Base-by-base conservation (phyloP, 345 rosid genomes). In the Linum tenue region DNA sequence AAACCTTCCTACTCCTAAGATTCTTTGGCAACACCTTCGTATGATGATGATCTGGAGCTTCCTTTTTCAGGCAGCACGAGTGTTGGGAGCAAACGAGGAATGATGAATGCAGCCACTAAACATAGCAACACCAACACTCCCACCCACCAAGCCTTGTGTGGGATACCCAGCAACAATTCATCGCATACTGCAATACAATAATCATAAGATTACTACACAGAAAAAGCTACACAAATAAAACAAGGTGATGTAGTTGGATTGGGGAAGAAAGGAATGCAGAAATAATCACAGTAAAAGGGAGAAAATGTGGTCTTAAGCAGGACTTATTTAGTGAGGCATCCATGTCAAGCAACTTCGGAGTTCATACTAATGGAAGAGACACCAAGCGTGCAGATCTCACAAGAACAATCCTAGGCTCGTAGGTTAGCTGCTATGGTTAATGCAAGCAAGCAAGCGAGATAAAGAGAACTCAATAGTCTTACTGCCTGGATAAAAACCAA, bases 91-190 rank as follows among this genome's bases (percentile, higher is more conserved):
- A 81, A 85, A 36, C 68, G 50, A 1, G 94, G 97, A 78, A 78
- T 39, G 70, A 79, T 56, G 67, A 86, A 70, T 0, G 95, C 81
- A 60, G 68, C 58, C 42, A 70, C 77, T 37, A 88, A 85, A 71
- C 98, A 92, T 44, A 85, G 69, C 56, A 85, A 64, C 15, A 72
- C 89, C 65, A 84, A 74, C 56, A 78, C 39, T 35, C 73, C 91
- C 16, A 82, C 91, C 79, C 82, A 76, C 87, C 97, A 86, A 66
- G 88, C 86, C 75, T 82, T 66, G 69, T 75, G 73, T 4, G 97
- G 87, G 60, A 90, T 81, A 63, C 97, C 96, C 77, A 86, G 64
- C 16, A 86, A 62, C 58, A 87, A 75, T 48, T 92, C 91, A 69
- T 92, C 95, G 63, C 96, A 87, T 72, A 86, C 91, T 88, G 97